A percentile compares a stretch with the other conserved stretches of the same genome.
Evolutionary conservation across 108 stramenopile genomes (phyloP).

Genomic region (Nannochloropsis gaditana): DNA sequence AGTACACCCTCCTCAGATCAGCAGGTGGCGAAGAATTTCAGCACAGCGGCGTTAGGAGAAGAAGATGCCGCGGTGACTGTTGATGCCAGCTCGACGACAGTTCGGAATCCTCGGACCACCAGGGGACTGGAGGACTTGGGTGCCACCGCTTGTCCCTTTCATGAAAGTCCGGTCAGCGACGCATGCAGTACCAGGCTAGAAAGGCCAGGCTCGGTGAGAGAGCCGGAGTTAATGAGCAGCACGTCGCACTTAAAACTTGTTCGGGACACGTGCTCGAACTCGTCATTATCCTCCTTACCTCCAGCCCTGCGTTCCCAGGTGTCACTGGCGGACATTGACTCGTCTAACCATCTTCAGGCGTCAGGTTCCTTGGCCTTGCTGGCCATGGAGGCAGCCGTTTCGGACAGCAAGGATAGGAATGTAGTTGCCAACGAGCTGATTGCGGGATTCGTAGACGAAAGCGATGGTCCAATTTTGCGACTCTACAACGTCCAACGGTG

Average conservation of each 20-base stretch:
- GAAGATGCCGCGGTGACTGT: too few species aligned
- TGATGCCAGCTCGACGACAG: too few species aligned
- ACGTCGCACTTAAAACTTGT: background rate
- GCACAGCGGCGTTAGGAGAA: too few species aligned
- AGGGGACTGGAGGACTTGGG: slow-evolving; percentile 8
- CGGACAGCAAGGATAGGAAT: background rate
- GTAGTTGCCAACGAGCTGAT: slow-evolving; percentile 32
- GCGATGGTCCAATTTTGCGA: slow-evolving; percentile 25
- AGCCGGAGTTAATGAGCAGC: background rate
- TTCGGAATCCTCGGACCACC: background rate
- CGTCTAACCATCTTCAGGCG: background rate
- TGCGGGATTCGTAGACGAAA: slow-evolving; percentile 24
- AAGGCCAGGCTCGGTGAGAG: too few species aligned
- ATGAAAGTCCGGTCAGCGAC: background rate
- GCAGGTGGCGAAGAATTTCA: too few species aligned
- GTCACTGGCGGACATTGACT: background rate
- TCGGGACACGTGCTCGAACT: background rate
- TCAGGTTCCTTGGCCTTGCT: slow-evolving; percentile 15
- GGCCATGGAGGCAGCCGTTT: slow-evolving; percentile 22
- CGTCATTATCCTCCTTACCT: background rate
- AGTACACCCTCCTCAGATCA: too few species aligned
- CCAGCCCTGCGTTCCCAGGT: slow-evolving; percentile 5
- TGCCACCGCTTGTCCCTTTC: background rate
- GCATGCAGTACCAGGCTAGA: too few species aligned
- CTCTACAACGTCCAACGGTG: slow-evolving; percentile 35